phyloP scores from a whole-genome alignment of 495 filamentous ascomycete genomes.

The Trichodelitschia bisporula region DNA sequence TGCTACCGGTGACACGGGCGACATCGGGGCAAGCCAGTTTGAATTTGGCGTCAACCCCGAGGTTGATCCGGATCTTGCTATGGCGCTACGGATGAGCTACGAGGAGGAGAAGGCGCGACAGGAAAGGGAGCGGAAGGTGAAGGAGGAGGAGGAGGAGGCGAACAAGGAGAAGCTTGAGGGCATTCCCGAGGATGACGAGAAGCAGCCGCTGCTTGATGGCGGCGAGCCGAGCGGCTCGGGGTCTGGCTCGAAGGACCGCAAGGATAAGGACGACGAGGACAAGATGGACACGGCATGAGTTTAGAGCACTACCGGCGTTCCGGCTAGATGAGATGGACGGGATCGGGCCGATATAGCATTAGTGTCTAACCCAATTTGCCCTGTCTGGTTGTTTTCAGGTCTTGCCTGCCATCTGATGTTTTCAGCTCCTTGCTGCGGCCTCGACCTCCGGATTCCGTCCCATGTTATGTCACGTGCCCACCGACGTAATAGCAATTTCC shows the following conservation, averaged over 20 bases:
- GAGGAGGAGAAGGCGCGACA: conserved; percentile 91
- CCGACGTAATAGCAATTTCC: no score
- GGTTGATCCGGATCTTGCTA: conserved; percentile 73
- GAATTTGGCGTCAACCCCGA: conserved; percentile 61
- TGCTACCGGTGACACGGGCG: conserved; percentile 23
- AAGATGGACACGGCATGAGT: conserved; percentile 78
- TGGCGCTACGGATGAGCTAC: conserved; percentile 92
- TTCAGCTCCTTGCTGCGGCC: no score
- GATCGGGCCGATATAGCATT: no score
- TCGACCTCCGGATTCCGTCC: no score
- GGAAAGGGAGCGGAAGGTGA: conserved; percentile 57
- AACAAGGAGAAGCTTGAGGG: conserved; percentile 42
- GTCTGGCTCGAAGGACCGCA: conserved; percentile 21
- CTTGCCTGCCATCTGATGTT: no score
- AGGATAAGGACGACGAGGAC: conserved; percentile 42
- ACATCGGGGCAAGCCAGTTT: conserved; percentile 25
- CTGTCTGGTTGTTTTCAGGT: no score
- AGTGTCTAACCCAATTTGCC: no score
- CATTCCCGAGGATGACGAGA: conserved; percentile 59
- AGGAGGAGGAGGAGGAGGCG: conserved; percentile 50
- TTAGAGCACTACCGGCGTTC: no score
- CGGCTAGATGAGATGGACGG: no score
- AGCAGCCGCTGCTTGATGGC: conserved; percentile 38
- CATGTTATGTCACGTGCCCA: no score
- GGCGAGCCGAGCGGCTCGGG: conserved; percentile 41